Evolutionary conservation across 352 stramenopile genomes (phyloP).

Genomic region (Globisporangium paroecandrum): DNA sequence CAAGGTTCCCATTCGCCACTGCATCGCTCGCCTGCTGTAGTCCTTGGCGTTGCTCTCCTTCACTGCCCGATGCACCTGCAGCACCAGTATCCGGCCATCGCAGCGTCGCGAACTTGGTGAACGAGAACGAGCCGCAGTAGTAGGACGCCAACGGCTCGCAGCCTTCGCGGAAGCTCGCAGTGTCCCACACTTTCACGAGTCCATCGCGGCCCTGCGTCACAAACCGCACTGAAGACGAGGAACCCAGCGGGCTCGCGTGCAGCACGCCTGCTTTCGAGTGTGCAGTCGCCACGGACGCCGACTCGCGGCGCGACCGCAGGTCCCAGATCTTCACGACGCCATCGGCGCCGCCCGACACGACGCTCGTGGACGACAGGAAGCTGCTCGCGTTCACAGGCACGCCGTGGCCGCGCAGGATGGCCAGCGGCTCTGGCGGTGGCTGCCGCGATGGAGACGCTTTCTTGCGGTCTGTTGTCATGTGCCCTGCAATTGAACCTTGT

Average conservation of each 20-base stretch:
- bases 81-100: slow-evolving; percentile 27
- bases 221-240: slow-evolving; percentile 24
- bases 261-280: slow-evolving; percentile 82
- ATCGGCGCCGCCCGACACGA: slow-evolving; percentile 59
- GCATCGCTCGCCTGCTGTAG: not conserved
- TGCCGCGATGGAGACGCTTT: not conserved
- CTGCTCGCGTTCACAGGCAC: slow-evolving; percentile 54
- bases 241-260: slow-evolving; percentile 25
- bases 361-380: slow-evolving; percentile 34
- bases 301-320: slow-evolving; percentile 53
- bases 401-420: slow-evolving; percentile 63
- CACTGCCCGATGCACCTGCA: not conserved
- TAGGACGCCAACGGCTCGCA: slow-evolving; percentile 32
- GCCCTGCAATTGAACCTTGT: too few relatives aligned
- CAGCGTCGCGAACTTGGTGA: slow-evolving; percentile 55
- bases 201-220: slow-evolving; percentile 74
- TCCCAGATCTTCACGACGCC: slow-evolving; percentile 75
- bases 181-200: slow-evolving; percentile 66
- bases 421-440: slow-evolving; percentile 43
- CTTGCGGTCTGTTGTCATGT: slow-evolving; percentile 2
- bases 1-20: slow-evolving; percentile 21
- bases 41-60: not conserved
- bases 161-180: slow-evolving; percentile 18
- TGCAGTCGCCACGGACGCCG: slow-evolving; percentile 23
- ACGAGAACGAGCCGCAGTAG: slow-evolving; percentile 63